Evolutionary conservation across 768 basidiomycete species (phyloP), one percentile per base, ranked within the genome.

Genomic region (Dioszegia hungarica): DNA sequence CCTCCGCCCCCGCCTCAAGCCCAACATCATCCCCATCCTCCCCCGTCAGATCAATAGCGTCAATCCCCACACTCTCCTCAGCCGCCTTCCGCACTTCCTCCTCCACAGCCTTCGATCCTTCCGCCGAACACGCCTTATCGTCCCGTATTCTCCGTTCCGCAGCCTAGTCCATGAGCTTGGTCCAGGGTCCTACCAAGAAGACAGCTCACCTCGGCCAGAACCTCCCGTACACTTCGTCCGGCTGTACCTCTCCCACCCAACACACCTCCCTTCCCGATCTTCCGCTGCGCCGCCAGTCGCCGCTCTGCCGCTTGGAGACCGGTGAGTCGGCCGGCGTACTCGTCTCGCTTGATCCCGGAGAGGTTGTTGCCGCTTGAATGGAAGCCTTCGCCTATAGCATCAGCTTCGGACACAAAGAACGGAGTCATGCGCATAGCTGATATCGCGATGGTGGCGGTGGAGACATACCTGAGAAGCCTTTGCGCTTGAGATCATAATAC

Each of bases 251-350:
- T 40, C 31, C 87, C 83, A 36, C 85, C 87, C 11, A 90, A 77
- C 44, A 82, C 79, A 40, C 77, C 66, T 8, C 85, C 84, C 14
- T 84, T 81, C 15, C 60, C 84, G 78, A 59, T 84, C 66, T 40
- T 82, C 57, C 8, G 67, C 72, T 41, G 79, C 1, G 79, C 61
- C 55, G 81, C 78, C 52, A 79, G 76, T 51, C 90, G 79, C 72
- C 83, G 86, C 78, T 94, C 89, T 0, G 91, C 89, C 12, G 88
- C 88, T 66, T 85, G 85, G 2, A 90, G 76, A 12, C 87, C 90
- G 57, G 84, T 86, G 40, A 77, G 68, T 15, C 83, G 81, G 6
- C 85, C 88, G 25, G 86, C 57, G 66, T 86, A 81, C 12, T 81
- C 82, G 1, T 88, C 83, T 0, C 87, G 68, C 69, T 87, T 88